Evolutionary conservation across 805 yeast species (phyloP), one percentile per base, ranked within the genome.

Genomic region (Cyberlindnera saturnus): DNA sequence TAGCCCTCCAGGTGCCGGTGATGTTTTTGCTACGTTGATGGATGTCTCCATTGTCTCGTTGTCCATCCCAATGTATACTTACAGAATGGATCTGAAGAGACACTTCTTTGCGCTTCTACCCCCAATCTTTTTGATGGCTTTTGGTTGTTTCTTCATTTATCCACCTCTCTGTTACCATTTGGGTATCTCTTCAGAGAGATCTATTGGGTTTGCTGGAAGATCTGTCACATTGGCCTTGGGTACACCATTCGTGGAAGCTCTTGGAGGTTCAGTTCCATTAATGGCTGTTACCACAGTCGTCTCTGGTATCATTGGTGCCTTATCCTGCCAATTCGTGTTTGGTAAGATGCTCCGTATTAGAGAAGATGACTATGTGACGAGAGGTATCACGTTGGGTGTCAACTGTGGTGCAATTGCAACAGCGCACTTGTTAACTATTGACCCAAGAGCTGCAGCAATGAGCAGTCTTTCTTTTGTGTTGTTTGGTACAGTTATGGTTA

Each of bases 321-420:
- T 86, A 33, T 65, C 79, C 28, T 86, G 82, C 39, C 69, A 77
- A 26, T 70, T 74, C 46, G 61, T 75, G 43, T 53, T 79, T 38
- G 52, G 52, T 1, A 59, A 61, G 40, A 49, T 67, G 17, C 56
- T 83, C 28, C 57, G 81, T 32, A 69, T 86, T 6, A 69, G 77
- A 6, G 70, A 72, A 28, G 74, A 75, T 51, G 93, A 86, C 57
- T 85, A 75, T 56, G 81, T 86, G 7, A 81, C 88, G 0, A 63
- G 89, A 48, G 95, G 95, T 3, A 77, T 85, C 16, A 79, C 88
- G 0, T 63, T 84, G 39, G 95, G 95, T 5, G 73, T 82, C 40
- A 82, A 82, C 55, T 83, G 90, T 56, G 87, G 90, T 9, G 95
- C 95, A 1, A 82, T 86, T 40, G 86, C 89, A 4, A 83, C 95